These are phyloP conservation scores for Pulveroboletus ravenelii DNA, from an alignment of 768 basidiomycete genomes.

Conservation along the genomic window DNA sequence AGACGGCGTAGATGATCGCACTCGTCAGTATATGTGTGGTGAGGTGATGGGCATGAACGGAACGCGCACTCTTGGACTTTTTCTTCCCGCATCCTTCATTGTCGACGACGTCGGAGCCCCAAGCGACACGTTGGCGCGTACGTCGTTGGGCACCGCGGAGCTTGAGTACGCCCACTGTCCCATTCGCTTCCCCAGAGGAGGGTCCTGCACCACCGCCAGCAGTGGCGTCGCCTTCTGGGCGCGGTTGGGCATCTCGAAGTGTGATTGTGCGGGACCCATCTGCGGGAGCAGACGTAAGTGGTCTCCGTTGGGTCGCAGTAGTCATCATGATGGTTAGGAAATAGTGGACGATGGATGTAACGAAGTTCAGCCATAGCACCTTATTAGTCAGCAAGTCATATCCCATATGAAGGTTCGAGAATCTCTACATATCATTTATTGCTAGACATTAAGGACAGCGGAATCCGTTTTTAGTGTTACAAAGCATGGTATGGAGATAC, in stretches of 20 bases:
- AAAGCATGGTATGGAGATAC: slow-evolving; percentile 9
- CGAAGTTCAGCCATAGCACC: no score
- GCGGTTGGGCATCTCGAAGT: slow-evolving; percentile 36
- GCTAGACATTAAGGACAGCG: slow-evolving; percentile 18
- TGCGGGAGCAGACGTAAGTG: slow-evolving; percentile 38
- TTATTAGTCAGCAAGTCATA: slow-evolving; percentile 20
- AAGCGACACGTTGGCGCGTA: slow-evolving; percentile 59
- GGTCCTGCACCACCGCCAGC: slow-evolving; percentile 11
- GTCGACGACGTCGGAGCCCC: slow-evolving; percentile 83
- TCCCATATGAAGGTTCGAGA: background rate
- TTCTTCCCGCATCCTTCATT: slow-evolving; percentile 89
- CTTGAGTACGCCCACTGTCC: slow-evolving; percentile 47
- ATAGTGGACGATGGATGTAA: no score
- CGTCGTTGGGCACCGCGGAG: slow-evolving; percentile 51
- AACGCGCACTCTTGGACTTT: slow-evolving; percentile 76
- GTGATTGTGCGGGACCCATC: slow-evolving; percentile 57
- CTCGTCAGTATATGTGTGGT: no score
- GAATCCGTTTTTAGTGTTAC: slow-evolving; percentile 18
- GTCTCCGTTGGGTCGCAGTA: slow-evolving; percentile 26
- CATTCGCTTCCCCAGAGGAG: slow-evolving; percentile 15
- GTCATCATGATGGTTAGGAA: slow-evolving; percentile 3
- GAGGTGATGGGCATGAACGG: no score
- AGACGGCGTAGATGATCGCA: background rate
- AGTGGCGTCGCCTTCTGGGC: slow-evolving; percentile 22
- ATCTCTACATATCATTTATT: slow-evolving; percentile 11